phyloP scores from a whole-genome alignment of 768 basidiomycete genomes.

The Termitomyces eurrhizus region DNA sequence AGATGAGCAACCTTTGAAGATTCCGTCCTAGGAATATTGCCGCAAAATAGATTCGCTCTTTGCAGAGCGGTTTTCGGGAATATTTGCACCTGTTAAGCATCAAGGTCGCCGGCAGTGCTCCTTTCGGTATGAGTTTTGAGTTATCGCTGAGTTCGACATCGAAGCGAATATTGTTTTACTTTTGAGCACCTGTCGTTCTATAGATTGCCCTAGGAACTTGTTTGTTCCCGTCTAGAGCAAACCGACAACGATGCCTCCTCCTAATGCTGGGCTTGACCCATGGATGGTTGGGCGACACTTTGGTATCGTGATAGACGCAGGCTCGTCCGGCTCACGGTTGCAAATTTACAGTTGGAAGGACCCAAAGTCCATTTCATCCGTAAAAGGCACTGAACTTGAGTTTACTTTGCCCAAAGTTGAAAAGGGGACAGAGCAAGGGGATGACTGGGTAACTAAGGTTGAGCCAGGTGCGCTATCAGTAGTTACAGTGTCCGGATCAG shows the following conservation, averaged over 20 bases:
- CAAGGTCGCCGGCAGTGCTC: neutral
- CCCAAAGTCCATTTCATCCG: constrained; percentile 50
- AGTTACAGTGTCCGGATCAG: neutral
- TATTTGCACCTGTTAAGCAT: neutral
- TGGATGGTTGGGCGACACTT: constrained; percentile 83
- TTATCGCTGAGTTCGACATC: neutral
- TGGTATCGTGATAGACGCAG: constrained; percentile 96
- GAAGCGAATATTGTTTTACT: neutral
- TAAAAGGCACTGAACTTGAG: constrained; percentile 48
- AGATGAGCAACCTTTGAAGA: neutral
- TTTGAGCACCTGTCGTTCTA: constrained; percentile 1
- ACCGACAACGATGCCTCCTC: constrained; percentile 60
- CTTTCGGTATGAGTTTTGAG: neutral
- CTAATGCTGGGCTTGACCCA: constrained; percentile 54
- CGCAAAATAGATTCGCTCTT: neutral
- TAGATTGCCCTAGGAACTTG: neutral
- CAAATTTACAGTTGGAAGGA: constrained; percentile 98
- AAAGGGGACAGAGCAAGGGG: constrained; percentile 79
- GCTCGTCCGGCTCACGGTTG: constrained; percentile 92
- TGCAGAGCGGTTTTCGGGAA: too few species aligned
- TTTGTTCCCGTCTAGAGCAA: neutral
- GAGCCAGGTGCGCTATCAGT: constrained; percentile 73
- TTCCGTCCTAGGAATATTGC: neutral
- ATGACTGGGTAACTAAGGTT: constrained; percentile 87
- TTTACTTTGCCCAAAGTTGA: constrained; percentile 78